A percentile compares a stretch with the other conserved stretches of the same genome.
phyloP scores from a whole-genome alignment of 169 alveolate species.

The Theileria orientalis region DNA sequence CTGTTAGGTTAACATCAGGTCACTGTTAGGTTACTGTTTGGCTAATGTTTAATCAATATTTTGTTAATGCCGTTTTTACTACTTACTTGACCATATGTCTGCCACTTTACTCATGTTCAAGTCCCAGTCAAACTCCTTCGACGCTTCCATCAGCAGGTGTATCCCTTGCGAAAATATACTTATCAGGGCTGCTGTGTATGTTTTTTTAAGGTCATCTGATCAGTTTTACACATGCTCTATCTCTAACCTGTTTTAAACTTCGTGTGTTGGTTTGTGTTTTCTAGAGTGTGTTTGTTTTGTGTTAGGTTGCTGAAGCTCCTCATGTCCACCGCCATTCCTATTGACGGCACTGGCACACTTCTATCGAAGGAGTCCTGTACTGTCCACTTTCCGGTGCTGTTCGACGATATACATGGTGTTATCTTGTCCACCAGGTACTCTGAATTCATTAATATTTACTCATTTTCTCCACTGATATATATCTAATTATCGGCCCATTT shows the following conservation, averaged over 20 bases:
- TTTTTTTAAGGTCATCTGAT: slow-evolving; percentile 65
- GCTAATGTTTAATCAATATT: no score
- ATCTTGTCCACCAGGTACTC: slow-evolving; percentile 75
- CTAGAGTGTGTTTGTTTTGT: not conserved
- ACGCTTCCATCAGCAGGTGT: slow-evolving; percentile 70
- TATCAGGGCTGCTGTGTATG: slow-evolving; percentile 69
- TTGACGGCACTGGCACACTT: slow-evolving; percentile 83
- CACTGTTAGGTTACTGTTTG: no score
- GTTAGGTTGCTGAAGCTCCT: slow-evolving; percentile 66
- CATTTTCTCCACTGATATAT: no score
- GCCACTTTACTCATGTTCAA: slow-evolving; percentile 70
- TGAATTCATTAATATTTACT: slow-evolving; percentile 7
- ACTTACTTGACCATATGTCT: slow-evolving; percentile 77
- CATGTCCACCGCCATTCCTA: slow-evolving; percentile 80
- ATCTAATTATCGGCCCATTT: not conserved
- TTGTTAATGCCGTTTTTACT: not conserved
- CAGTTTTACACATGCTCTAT: slow-evolving; percentile 1
- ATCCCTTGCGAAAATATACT: slow-evolving; percentile 81
- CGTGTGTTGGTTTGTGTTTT: not conserved
- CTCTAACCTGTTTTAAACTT: not conserved
- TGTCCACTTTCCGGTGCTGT: slow-evolving; percentile 86
- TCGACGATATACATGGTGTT: slow-evolving; percentile 75
- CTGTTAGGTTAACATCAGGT: no score
- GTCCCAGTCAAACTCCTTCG: slow-evolving; percentile 70
- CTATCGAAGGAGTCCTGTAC: slow-evolving; percentile 80